These are phyloP conservation scores for Coix lacrymajobi DNA, from an alignment of 176 grass and related monocot species.

Conservation along the genomic window DNA sequence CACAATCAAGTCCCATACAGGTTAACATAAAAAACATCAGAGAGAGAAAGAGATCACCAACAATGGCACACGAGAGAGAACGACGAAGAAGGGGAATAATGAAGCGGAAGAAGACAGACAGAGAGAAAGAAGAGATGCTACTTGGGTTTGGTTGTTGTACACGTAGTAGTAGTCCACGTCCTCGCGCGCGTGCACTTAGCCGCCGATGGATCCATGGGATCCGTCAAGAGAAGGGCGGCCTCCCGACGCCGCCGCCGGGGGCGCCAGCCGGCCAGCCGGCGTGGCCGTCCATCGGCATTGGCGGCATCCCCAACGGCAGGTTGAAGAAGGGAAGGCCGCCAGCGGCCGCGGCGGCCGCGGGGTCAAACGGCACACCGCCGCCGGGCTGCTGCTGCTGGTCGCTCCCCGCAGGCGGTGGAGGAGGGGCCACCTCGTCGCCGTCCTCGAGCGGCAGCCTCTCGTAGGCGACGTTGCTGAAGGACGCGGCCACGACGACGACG, in stretches of 20 bases:
- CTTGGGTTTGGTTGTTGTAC: constrained; percentile 39
- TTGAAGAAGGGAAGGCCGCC: constrained; percentile 77
- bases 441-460: constrained; percentile 95
- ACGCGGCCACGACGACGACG: constrained; percentile 78
- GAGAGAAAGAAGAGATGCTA: constrained; percentile 35
- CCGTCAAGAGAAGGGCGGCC: constrained; percentile 41
- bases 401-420: constrained; percentile 19
- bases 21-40: constrained; percentile 44
- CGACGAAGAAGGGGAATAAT: neutral
- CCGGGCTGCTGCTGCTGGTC: constrained; percentile 37
- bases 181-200: neutral
- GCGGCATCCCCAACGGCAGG: constrained; percentile 71
- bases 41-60: constrained; percentile 6
- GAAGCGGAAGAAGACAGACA: neutral
- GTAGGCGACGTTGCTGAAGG: constrained; percentile 99
- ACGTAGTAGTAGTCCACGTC: constrained; percentile 23
- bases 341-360: neutral
- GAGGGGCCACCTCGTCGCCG: constrained; percentile 60
- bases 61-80: constrained; percentile 2
- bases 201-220: neutral
- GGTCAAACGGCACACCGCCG: constrained; percentile 36
- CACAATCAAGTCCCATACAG: constrained; percentile 25
- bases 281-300: constrained; percentile 71
- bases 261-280: constrained; percentile 32
- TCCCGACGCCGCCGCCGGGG: constrained; percentile 27